These are phyloP conservation scores for Simplicillium aogashimaense DNA, from an alignment of 2,329 filamentous ascomycete genomes.

Conservation along the genomic window DNA sequence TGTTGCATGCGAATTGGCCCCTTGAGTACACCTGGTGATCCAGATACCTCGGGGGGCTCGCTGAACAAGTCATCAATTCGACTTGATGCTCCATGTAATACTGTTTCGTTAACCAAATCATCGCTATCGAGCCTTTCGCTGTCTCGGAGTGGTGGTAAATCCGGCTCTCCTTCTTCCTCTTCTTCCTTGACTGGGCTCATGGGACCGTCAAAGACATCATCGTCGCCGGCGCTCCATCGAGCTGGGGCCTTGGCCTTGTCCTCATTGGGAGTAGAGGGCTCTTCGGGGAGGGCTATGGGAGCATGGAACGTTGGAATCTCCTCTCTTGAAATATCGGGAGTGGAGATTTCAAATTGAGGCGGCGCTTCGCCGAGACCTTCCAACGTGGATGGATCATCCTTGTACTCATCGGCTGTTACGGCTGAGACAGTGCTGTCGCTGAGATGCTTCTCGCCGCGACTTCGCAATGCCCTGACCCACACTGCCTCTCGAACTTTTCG, in stretches of 20 bases:
- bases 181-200: conserved; percentile 11
- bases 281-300: background rate
- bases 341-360: background rate
- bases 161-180: conserved; percentile 19
- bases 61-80: conserved; percentile 29
- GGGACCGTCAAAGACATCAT: conserved; percentile 4
- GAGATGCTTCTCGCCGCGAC: background rate
- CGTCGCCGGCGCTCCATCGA: conserved; percentile 2
- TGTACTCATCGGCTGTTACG: conserved; percentile 7
- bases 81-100: conserved; percentile 25
- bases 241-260: background rate
- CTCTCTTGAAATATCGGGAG: background rate
- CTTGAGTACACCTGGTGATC: conserved; percentile 25
- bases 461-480: conserved; percentile 20
- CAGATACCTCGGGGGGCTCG: conserved; percentile 31
- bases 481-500: conserved; percentile 61
- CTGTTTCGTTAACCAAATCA: conserved; percentile 25
- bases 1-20: conserved; percentile 19
- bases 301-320: background rate
- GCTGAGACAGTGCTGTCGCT: conserved; percentile 8
- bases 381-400: conserved; percentile 6
- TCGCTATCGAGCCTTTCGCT: conserved; percentile 19
- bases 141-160: conserved; percentile 24
- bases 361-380: background rate
- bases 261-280: background rate